Evolutionary conservation across 2,329 filamentous ascomycete species (phyloP), one percentile per base, ranked within the genome.

Genomic region (Cladosporium sp.): DNA sequence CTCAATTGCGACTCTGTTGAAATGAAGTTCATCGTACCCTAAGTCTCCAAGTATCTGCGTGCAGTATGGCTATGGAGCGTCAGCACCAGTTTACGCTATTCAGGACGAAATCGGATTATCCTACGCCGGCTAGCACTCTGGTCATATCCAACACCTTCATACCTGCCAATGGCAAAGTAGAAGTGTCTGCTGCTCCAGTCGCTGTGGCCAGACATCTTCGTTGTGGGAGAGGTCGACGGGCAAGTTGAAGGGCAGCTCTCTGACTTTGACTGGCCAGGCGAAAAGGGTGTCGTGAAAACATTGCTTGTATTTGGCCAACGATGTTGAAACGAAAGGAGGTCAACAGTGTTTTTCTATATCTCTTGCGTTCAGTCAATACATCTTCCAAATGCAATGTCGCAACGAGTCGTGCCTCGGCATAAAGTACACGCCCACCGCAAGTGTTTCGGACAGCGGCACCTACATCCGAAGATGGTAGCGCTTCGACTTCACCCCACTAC

Each of bases 31-130:
- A 65, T 55, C 83, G 68, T 82, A 96, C 92, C 93, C 93, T 61
- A 99, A 79, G 70, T 99, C 93, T 51, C 92, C 93, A 8, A 99
- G 73, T 48, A 99, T 96, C 69, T 99, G 93, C 32, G 93, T 97
- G 64, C 90, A 96, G 66, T 97, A 97, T 58, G 93, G 93, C 89
- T 97, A 63, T 12, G 2, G 4, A 7, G 8, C 13, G 45, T 62
- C 29, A 65, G 56, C 47, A 47, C 49, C n/a, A n/a, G n/a, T n/a
- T n/a, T n/a, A n/a, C n/a, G n/a, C n/a, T n/a, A n/a, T n/a, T n/a
- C n/a, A n/a, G n/a, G n/a, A n/a, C n/a, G n/a, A n/a, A n/a, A n/a
- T n/a, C n/a, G n/a, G n/a, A n/a, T n/a, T n/a, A n/a, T n/a, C n/a
- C n/a, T n/a, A 96, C 92, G 51, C 93, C 93, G 56, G 93, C 93